phyloP scores from a whole-genome alignment of 1,284 basidiomycete genomes.

The Microstroma glucosiphilum region DNA sequence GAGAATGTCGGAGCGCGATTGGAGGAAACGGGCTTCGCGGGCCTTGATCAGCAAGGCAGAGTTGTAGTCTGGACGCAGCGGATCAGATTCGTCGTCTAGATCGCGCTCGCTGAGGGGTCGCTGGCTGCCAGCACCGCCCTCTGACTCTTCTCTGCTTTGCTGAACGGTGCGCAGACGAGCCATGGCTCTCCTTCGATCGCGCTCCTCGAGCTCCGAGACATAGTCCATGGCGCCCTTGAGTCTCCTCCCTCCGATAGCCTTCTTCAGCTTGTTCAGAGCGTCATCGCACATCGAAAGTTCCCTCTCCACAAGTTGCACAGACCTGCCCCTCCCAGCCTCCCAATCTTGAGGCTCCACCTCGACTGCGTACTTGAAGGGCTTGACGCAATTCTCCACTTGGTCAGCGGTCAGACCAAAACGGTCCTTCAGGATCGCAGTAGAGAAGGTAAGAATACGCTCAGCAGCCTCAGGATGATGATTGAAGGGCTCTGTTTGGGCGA shows the following conservation, averaged over 20 bases:
- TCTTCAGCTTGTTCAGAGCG: conserved; percentile 76
- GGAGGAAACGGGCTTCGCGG: conserved; percentile 81
- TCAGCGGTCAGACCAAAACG: conserved; percentile 87
- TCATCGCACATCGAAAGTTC: conserved; percentile 78
- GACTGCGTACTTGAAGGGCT: conserved; percentile 95
- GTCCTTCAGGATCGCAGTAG: conserved; percentile 83
- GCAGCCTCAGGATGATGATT: conserved; percentile 79
- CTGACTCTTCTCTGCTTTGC: conserved; percentile 30
- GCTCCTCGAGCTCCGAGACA: conserved; percentile 74
- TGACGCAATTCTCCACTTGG: conserved; percentile 99
- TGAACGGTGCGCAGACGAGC: conserved; percentile 15
- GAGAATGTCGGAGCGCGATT: conserved; percentile 71
- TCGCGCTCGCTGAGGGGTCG: conserved; percentile 13
- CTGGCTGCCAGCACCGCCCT: background rate
- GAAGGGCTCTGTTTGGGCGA: conserved; percentile 78
- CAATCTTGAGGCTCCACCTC: conserved; percentile 75
- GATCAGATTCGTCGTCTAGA: conserved; percentile 53
- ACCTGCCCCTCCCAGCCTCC: conserved; percentile 71
- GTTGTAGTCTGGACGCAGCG: conserved; percentile 61
- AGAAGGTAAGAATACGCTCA: conserved; percentile 82
- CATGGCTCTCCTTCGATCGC: conserved; percentile 62
- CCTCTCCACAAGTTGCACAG: conserved; percentile 72
- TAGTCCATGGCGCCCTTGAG: conserved; percentile 72
- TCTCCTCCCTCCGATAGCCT: conserved; percentile 75
- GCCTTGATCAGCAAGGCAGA: conserved; percentile 64